Evolutionary conservation across 2,329 filamentous ascomycete species (phyloP), one percentile per base, ranked within the genome.

Genomic region (Pseudogymnoascus sp.): DNA sequence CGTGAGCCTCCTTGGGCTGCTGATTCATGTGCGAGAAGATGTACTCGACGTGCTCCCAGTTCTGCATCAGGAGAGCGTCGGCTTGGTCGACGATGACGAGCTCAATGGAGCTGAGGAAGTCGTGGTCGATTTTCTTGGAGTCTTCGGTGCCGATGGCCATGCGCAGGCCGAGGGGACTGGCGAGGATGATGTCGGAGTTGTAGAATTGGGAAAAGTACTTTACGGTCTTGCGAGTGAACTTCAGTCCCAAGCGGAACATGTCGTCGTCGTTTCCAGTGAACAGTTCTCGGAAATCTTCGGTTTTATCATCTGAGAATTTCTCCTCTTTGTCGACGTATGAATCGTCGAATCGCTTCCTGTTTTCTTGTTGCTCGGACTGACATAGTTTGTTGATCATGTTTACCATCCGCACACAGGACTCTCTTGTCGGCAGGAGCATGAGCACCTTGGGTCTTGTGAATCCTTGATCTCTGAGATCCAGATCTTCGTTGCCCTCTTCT

Each of bases 221-320:
- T 73, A 98, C 82, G 0, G 92, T 96, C 77, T 97, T 98, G 66
- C 95, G 86, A 0, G 95, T 98, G 75, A 99, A 96, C 76, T 98
- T 99, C 73, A 99, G 77, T n/a, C 93, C 95, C 1, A 98, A 80
- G 2, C 93, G 87, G 78, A 98, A 99, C 84, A 96, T 95, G 77
- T 99, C 95, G 74, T 98, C 95, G 74, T 96, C 92, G 73, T 97
- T 98, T 65, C 95, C 95, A 66, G 88, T 88, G 72, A 99, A 99
- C 0, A 98, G 82, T 64, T 96, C 90, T 23, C 84, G 82, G 77
- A 96, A 98, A 74, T 98, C 95, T 2, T 88, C 88, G 0, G 95
- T 89, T 72, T 92, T 91, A 72, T 90, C 86, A 7, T 84, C 79
- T 25, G 87, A 85, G 69, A 92, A 88, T 41, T 84, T 85, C 65